These are phyloP conservation scores for Cyclanthera cordifolia DNA, from an alignment of 306 rosid species.

Conservation along the genomic window DNA sequence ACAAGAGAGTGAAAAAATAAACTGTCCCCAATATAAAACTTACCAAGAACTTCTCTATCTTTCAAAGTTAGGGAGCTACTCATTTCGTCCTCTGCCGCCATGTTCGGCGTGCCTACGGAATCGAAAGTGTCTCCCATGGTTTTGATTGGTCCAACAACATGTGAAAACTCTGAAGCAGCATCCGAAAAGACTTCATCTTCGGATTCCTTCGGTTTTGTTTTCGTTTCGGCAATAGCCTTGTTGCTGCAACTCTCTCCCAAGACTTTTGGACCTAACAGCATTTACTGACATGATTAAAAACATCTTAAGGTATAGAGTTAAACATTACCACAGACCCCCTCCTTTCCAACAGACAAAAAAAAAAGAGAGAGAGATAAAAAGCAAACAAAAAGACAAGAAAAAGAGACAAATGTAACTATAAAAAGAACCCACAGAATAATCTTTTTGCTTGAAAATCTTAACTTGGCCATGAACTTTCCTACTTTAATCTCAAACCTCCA, in stretches of 20 bases:
- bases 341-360: constrained; percentile 10
- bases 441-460: not conserved
- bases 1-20: too few relatives aligned
- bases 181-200: constrained; percentile 60
- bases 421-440: not conserved
- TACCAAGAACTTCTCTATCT: too few relatives aligned
- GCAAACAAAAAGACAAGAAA: not conserved
- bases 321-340: constrained; percentile 3
- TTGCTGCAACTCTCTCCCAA: constrained; percentile 18
- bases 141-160: constrained; percentile 19
- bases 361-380: not conserved
- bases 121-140: constrained; percentile 16
- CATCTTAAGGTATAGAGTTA: not conserved
- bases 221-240: constrained; percentile 26
- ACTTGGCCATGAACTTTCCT: not conserved
- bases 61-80: constrained; percentile 12
- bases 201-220: constrained; percentile 23
- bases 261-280: constrained; percentile 29
- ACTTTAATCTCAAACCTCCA: not conserved
- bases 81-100: constrained; percentile 17
- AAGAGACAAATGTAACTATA: not conserved
- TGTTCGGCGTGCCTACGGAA: constrained; percentile 23
- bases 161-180: constrained; percentile 61
- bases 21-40: too few relatives aligned
- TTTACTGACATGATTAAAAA: constrained; percentile 14